Evolutionary conservation across 805 yeast genomes (phyloP), one percentile per base, ranked within the genome.

Genomic region (Hanseniaspora taiwanica): DNA sequence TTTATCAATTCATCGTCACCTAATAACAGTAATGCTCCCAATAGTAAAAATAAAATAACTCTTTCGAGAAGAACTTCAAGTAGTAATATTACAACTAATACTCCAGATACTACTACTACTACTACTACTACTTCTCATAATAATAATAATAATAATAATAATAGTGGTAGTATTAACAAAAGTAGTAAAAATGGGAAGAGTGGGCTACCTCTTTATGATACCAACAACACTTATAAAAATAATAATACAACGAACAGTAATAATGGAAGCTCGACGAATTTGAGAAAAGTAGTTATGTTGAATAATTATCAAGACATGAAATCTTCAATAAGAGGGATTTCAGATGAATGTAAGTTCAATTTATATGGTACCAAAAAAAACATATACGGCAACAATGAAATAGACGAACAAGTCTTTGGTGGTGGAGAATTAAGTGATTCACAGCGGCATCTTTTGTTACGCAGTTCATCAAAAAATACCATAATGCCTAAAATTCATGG

Each of bases 401-500:
- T 25, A 14, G 29, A 25, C 10, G 29, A 29, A n/a, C 17, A 16
- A 5, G 9, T n/a, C 17, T 29, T 29, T 29, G 33, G 6, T 6
- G 8, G 8, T 27, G 32, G 17, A 23, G 25, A 23, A 23, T n/a
- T n/a, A n/a, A n/a, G n/a, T n/a, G n/a, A n/a, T n/a, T n/a, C n/a
- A n/a, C n/a, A n/a, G n/a, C n/a, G n/a, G n/a, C n/a, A n/a, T n/a
- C n/a, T n/a, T n/a, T n/a, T n/a, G n/a, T n/a, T n/a, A n/a, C n/a
- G n/a, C n/a, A n/a, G n/a, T n/a, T n/a, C n/a, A n/a, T n/a, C n/a
- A n/a, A n/a, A n/a, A n/a, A n/a, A n/a, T n/a, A n/a, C n/a, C n/a
- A n/a, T n/a, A n/a, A n/a, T 29, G n/a, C 18, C 23, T 3, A 33
- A n/a, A 17, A 23, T 33, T 33, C 32, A 49, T 36, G 51, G 50